phyloP scores from a whole-genome alignment of 1,284 basidiomycete species.

The Tylopilus sp. region DNA sequence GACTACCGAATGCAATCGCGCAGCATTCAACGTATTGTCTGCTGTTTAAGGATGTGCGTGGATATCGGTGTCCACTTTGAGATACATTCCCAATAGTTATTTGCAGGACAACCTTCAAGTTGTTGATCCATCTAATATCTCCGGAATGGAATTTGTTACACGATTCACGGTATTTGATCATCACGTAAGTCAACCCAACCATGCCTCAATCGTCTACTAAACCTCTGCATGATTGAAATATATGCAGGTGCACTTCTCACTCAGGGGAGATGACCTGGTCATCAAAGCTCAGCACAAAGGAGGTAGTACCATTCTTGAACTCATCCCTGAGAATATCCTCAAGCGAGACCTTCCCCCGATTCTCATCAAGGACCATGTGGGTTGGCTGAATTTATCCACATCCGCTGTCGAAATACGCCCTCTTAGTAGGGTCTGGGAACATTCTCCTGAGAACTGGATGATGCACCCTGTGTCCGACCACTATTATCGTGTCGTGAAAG shows the following conservation, averaged over 20 bases:
- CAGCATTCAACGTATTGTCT: conserved; percentile 25
- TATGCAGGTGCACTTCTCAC: conserved; percentile 45
- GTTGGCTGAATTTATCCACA: conserved; percentile 49
- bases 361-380: conserved; percentile 37
- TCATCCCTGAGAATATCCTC: conserved; percentile 49
- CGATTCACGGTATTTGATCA: too few relatives aligned
- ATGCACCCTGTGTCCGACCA: conserved; percentile 1
- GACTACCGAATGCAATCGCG: conserved; percentile 47
- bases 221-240: too few relatives aligned
- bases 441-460: conserved; percentile 25
- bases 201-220: too few relatives aligned
- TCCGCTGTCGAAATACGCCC: conserved; percentile 51
- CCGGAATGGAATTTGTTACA: too few relatives aligned
- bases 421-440: conserved; percentile 29
- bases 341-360: conserved; percentile 49
- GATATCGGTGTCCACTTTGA: too few relatives aligned
- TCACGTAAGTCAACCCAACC: too few relatives aligned
- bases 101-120: too few relatives aligned
- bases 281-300: conserved; percentile 12
- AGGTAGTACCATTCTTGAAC: conserved; percentile 31
- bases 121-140: too few relatives aligned
- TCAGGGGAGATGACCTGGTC: conserved; percentile 16
- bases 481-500: conserved; percentile 21
- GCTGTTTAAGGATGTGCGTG: conserved; percentile 41
- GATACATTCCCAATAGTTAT: too few relatives aligned